Evolutionary conservation across 2,329 filamentous ascomycete genomes (phyloP), one percentile per base, ranked within the genome.

Genomic region (Pyrenochaeta sp.): DNA sequence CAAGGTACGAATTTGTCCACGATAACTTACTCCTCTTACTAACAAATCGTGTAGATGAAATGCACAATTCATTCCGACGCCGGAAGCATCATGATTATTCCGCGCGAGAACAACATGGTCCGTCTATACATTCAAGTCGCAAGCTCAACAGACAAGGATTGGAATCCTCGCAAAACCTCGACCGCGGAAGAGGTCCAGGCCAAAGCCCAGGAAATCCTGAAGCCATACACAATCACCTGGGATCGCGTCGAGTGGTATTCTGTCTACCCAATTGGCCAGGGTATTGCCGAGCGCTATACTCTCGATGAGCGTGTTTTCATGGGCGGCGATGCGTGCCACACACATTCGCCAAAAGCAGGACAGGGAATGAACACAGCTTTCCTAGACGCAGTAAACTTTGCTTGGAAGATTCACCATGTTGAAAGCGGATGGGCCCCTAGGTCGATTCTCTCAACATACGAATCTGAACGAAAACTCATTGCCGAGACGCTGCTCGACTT

Each of bases 331-430:
- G 80, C 78, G 51, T 85, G 82, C 71, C 83, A 86, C 66, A 86
- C 83, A 2, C 83, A 86, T 67, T 65, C 75, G 41, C 83, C 83
- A 41, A 86, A 86, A 69, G 83, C 83, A 10, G 83, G 83, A 11
- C 83, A 86, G 60, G 83, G 83, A 44, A 85, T 82, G 80, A 82
- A 82, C 72, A 82, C 81, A 53, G 77, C 82, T 15, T 81, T 81
- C 71, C 71, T 80, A 34, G 77, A 80, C 60, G 90, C 90, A 1
- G 83, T 90, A 48, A 97, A 96, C 70, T 78, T 97, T 27, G 92
- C 92, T 6, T 97, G 92, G 92, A 97, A 97, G 76, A 89, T 96
- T 37, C 92, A 96, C 67, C 85, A 89, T 23, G 93, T 96, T 7
- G 91, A 96, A 67, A 80, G 81, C 18, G 90, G 90, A 9, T 89